A percentile compares a stretch with the other conserved stretches of the same genome.
phyloP scores from a whole-genome alignment of 306 rosid species.

The Mucuna pruriens region DNA sequence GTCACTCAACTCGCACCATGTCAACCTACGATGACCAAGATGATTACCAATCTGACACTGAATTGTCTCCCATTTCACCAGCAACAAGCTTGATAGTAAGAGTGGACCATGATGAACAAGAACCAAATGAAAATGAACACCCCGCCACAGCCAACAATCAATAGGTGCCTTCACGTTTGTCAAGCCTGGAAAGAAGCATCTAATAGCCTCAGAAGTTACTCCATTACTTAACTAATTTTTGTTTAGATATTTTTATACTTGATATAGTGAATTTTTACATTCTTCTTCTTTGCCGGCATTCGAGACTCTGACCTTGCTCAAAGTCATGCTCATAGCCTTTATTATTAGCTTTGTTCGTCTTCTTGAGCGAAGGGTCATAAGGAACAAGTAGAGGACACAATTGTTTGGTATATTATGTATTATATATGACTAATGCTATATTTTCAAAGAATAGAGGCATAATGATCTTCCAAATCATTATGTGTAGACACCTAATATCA shows the following conservation, averaged over 20 bases:
- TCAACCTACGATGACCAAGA: conserved; percentile 50
- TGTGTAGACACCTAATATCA: no score
- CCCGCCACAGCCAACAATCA: conserved; percentile 30
- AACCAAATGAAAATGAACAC: conserved; percentile 37
- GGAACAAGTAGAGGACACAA: background rate
- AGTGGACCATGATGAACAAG: conserved; percentile 53
- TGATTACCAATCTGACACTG: conserved; percentile 50
- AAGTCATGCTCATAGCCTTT: no score
- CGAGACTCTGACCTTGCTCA: no score
- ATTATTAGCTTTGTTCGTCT: no score
- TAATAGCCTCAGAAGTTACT: no score
- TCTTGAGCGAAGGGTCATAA: background rate
- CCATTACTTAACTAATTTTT: no score
- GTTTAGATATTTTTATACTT: no score
- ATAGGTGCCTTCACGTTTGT: conserved; percentile 56
- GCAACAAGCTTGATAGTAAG: conserved; percentile 44
- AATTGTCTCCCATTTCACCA: conserved; percentile 49
- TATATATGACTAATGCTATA: no score
- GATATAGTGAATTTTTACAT: no score
- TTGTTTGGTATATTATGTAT: background rate
- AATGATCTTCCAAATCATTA: no score
- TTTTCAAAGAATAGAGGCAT: no score
- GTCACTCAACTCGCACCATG: conserved; percentile 57
- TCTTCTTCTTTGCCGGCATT: no score
- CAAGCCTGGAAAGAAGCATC: conserved; percentile 44